phyloP scores from a whole-genome alignment of 75 land plant species.

The Picea sitchensis region DNA sequence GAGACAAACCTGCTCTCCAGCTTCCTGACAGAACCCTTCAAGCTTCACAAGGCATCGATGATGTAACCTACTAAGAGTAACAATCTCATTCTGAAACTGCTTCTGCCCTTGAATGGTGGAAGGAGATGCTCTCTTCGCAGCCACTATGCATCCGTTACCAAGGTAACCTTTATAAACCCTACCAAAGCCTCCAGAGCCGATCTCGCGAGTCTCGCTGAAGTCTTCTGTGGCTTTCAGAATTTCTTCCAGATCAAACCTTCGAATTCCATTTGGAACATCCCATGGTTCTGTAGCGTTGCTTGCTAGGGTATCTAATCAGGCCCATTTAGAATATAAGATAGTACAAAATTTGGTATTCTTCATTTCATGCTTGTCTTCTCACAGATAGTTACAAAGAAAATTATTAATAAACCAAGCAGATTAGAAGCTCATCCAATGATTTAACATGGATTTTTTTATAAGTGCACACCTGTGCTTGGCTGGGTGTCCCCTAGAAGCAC shows the following conservation, averaged over 20 bases:
- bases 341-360: background rate
- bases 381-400: background rate
- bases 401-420: background rate
- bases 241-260: constrained; percentile 62
- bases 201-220: constrained; percentile 42
- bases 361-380: background rate
- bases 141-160: constrained; percentile 55
- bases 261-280: constrained; percentile 42
- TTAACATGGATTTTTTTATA: background rate
- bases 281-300: background rate
- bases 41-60: constrained; percentile 82
- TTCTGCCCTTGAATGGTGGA: constrained; percentile 74
- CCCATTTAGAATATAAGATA: background rate
- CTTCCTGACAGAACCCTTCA: constrained; percentile 81
- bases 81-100: constrained; percentile 82
- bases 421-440: background rate
- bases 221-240: constrained; percentile 61
- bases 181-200: constrained; percentile 93
- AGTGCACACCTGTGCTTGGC: background rate
- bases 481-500: background rate
- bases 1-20: constrained; percentile 66
- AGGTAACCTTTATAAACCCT: constrained; percentile 72
- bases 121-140: constrained; percentile 78
- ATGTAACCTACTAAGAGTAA: constrained; percentile 76
- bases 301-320: background rate